Conservation (phyloP, 768 basidiomycete species). For the Mrakia gelida region DNA sequence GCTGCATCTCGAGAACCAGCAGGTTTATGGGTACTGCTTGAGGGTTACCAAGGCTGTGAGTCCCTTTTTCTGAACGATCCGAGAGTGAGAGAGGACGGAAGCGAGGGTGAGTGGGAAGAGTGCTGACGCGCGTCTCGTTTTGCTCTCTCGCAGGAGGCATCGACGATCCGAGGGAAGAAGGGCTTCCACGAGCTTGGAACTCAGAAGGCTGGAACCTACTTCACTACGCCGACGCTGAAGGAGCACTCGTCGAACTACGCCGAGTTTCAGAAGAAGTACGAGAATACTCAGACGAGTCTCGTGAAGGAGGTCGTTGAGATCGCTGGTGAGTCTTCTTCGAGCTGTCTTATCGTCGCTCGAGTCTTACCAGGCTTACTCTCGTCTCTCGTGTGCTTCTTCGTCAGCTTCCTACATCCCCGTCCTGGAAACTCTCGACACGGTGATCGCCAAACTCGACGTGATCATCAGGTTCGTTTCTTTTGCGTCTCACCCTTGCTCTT, state of each 20-base stretch:
- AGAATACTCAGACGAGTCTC: slow-evolving; percentile 67
- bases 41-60: slow-evolving; percentile 82
- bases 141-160: slow-evolving; percentile 62
- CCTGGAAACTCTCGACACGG: slow-evolving; percentile 72
- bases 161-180: slow-evolving; percentile 58
- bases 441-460: slow-evolving; percentile 87
- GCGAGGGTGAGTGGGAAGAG: neutral
- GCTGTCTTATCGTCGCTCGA: no score
- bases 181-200: slow-evolving; percentile 79
- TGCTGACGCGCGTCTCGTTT: neutral
- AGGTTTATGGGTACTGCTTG: slow-evolving; percentile 86
- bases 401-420: slow-evolving; percentile 90
- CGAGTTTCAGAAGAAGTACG: slow-evolving; percentile 64
- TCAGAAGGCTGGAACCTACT: slow-evolving; percentile 79
- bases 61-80: slow-evolving; percentile 2
- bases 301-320: slow-evolving; percentile 92
- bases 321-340: slow-evolving; percentile 58
- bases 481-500: neutral
- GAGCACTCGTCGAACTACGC: slow-evolving; percentile 65
- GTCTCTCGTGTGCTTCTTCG: neutral
- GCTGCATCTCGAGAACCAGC: slow-evolving; percentile 87
- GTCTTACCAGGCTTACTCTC: no score
- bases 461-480: slow-evolving; percentile 64
- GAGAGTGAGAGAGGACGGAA: neutral
- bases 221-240: slow-evolving; percentile 74